phyloP scores from a whole-genome alignment of 169 alveolate genomes.

The Amoebophrya sp. region DNA sequence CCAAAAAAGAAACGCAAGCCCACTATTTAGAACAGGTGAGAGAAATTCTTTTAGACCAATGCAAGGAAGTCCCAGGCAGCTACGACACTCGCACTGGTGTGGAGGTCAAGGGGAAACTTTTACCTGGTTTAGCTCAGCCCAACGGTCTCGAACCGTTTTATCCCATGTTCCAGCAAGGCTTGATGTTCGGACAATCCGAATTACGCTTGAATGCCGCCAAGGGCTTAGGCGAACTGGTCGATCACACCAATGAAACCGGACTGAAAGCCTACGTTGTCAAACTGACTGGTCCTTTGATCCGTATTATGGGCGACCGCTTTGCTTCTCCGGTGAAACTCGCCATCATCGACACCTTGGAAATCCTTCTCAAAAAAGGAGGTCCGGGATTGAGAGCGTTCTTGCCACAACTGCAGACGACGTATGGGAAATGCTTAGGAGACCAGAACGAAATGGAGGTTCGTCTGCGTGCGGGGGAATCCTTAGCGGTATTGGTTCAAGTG shows the following conservation, averaged over 20 bases:
- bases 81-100: neutral
- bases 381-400: constrained; percentile 53
- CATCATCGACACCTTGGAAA: constrained; percentile 49
- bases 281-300: constrained; percentile 59
- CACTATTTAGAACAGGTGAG: neutral
- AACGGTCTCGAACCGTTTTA: neutral
- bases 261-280: constrained; percentile 54
- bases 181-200: neutral
- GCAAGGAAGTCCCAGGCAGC: no score
- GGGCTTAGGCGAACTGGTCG: constrained; percentile 44
- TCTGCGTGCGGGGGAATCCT: neutral
- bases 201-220: neutral
- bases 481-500: neutral
- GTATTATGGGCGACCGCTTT: constrained; percentile 56
- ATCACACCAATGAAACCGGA: constrained; percentile 44
- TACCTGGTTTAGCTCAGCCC: neutral
- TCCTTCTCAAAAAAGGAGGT: constrained; percentile 55
- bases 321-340: constrained; percentile 54
- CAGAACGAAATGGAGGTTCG: no score
- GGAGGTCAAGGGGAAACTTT: neutral
- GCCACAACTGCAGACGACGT: constrained; percentile 65
- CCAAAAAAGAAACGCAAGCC: neutral
- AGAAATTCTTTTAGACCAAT: neutral
- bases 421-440: constrained; percentile 56
- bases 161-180: neutral